Evolutionary conservation across 352 stramenopile species (phyloP), one percentile per base, ranked within the genome.

Genomic region (Globisporangium sylvaticum): DNA sequence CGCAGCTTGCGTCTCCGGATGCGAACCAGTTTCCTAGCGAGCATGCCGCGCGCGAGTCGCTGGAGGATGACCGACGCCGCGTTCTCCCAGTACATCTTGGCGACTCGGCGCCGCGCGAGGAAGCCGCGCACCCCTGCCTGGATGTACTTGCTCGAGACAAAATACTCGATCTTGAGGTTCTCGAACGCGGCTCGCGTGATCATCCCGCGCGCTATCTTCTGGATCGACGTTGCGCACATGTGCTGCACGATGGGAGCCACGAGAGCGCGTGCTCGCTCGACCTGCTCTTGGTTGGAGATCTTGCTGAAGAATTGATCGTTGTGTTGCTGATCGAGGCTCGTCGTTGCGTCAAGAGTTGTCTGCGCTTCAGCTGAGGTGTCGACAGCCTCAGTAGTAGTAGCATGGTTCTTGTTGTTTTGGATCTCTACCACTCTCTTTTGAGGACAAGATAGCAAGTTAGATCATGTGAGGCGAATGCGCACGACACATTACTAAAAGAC

Each of bases 221-320:
- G 88, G 58, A 96, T 93, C 37, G 88, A 59, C 27, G 80, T 92
- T 4, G 88, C 87, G 27, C 85, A 93, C 67, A 93, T 79, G 24
- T 90, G 75, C 48, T 86, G 74, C 1, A 93, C 80, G 14, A 89
- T 53, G 0, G 78, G 78, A 20, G 63, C 48, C 1, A 70, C 58
- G 25, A 67, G 64, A 2, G 71, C 63, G 6, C 74, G 71, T n/a
- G 78, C 25, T 2, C 27, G 63, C 1, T 56, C 24, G 8, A 71
- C 64, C 20, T 64, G 69, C 15, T 79, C 68, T 52, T 73, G 72
- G 6, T 79, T 70, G 3, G 62, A 62, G 10, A 64, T 22, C 10
- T 34, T 62, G 42, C 44, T 57, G 10, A 55, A 34, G 0, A 67
- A 60, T 3, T 22, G 54, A 20, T 60, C 37, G 9, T 29, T 3